Conservation (phyloP, 108 stramenopile species). For the Cyclotella cryptica region DNA sequence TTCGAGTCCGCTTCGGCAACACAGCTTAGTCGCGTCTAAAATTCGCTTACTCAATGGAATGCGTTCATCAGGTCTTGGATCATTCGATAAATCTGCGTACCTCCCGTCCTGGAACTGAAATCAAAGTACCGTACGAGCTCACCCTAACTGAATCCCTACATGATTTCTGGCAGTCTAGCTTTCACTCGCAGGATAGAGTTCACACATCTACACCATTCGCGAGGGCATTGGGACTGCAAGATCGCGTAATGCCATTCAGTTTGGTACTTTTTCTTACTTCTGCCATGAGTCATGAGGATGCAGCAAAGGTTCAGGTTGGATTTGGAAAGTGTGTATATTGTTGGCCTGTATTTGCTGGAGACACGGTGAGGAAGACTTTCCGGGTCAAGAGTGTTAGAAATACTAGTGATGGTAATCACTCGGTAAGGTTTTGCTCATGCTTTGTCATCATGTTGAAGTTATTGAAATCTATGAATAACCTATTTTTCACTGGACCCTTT, state of each 20-base stretch:
- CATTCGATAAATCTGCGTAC: slow-evolving; percentile 63
- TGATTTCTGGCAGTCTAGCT: slow-evolving; percentile 88
- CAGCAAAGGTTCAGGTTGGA: slow-evolving; percentile 87
- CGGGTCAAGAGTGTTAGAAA: slow-evolving; percentile 72
- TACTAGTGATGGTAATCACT: slow-evolving; percentile 79
- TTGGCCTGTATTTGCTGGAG: slow-evolving; percentile 89
- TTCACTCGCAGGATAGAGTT: slow-evolving; percentile 87
- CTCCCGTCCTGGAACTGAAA: slow-evolving; percentile 68
- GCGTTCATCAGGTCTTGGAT: slow-evolving; percentile 55
- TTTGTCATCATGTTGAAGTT: neutral
- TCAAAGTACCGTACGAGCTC: slow-evolving; percentile 83
- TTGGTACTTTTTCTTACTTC: slow-evolving; percentile 63
- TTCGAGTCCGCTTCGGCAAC: neutral
- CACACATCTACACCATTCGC: slow-evolving; percentile 91
- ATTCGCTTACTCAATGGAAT: neutral
- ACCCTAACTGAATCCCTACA: slow-evolving; percentile 70
- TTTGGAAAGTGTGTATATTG: slow-evolving; percentile 76
- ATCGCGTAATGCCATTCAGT: slow-evolving; percentile 63
- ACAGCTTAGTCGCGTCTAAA: neutral
- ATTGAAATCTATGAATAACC: neutral
- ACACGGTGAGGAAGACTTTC: slow-evolving; percentile 86
- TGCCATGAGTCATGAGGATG: slow-evolving; percentile 88
- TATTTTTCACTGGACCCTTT: neutral
- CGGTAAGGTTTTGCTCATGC: slow-evolving; percentile 20
- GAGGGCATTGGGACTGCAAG: slow-evolving; percentile 82